Evolutionary conservation across 495 filamentous ascomycete species (phyloP), one percentile per base, ranked within the genome.

Genomic region (Xylaria castorea): DNA sequence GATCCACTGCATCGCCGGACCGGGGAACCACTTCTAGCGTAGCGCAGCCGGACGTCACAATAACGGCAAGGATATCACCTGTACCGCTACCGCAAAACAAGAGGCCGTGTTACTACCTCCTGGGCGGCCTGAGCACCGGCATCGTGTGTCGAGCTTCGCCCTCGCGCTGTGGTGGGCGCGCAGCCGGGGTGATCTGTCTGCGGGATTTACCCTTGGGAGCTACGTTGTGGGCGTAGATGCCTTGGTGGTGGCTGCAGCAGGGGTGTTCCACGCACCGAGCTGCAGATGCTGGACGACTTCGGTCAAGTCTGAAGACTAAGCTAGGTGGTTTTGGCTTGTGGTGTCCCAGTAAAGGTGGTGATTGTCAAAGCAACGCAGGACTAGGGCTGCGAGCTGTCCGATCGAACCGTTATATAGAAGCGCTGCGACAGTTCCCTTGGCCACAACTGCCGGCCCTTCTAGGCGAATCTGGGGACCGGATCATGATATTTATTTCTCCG

Each of bases 51-150:
- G 53, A 32, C 4, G 16, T 6, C 30, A 3, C 27, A 58, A 20
- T 32, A 2, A 11, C 53, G 25, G 30, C 53, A 58, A 32, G 11
- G 6, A 27, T 7, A 58, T 16, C 30, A 58, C 53, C 30, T 5
- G 16, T 18, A 27, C 30, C 4, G 53, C 27, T 20, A 11, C 25
- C 53, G 30, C 27, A 7, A 5, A 27, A 58, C 4, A 58, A 32
- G 20, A 58, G 27, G 53, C 25, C 53, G 53, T 58, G 53, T 32
- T 58, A 58, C 53, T 58, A 58, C 16, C 53, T 58, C 53, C 53
- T 58, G 4, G 16, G 25, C 16, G 25, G 53, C 53, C 53, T 58
- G 12, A 20, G 25, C 27, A 58, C 14, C 25, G 53, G 53, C 14
- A 32, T 58, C 27, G 53, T 32, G 53, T 32, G 53, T 7, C 27